These are phyloP conservation scores for Lichenothelia convexa DNA, from an alignment of 495 filamentous ascomycete genomes.

Conservation along the genomic window DNA sequence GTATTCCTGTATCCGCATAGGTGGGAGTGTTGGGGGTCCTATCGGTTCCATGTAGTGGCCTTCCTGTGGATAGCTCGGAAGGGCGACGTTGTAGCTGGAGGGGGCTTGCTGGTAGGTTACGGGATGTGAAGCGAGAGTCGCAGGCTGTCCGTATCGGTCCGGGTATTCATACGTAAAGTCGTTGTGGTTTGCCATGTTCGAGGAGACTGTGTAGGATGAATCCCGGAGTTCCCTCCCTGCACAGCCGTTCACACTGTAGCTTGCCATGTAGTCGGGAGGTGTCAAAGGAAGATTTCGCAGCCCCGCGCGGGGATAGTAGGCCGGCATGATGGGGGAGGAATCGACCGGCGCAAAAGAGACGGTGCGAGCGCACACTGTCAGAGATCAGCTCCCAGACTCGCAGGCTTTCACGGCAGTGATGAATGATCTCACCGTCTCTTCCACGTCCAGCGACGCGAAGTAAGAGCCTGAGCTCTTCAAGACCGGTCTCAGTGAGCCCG, in stretches of 20 bases:
- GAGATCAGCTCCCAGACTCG: neutral
- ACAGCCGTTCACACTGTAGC: conserved; percentile 10
- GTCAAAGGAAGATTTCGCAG: conserved; percentile 15
- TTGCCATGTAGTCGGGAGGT: conserved; percentile 16
- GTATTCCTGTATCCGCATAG: conserved; percentile 13
- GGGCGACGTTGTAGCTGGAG: conserved; percentile 9
- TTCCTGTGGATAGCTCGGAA: conserved; percentile 12
- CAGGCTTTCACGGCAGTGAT: neutral
- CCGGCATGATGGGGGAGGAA: conserved; percentile 12
- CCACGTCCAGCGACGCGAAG: neutral
- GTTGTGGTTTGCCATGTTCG: conserved; percentile 9
- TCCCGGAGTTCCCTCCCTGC: no score
- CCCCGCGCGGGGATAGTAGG: conserved; percentile 14
- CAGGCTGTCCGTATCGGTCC: conserved; percentile 13
- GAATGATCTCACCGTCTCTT: neutral
- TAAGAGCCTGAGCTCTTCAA: neutral
- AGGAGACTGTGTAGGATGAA: conserved; percentile 9
- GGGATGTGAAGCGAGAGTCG: neutral
- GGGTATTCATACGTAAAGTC: conserved; percentile 8
- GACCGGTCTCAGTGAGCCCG: neutral
- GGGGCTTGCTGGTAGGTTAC: conserved; percentile 16
- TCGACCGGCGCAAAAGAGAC: conserved; percentile 14
- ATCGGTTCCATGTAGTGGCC: conserved; percentile 17
- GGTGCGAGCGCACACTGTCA: conserved; percentile 7
- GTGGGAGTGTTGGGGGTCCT: conserved; percentile 18